phyloP scores from a whole-genome alignment of 2,329 filamentous ascomycete species.

The Aspergillus sojae region DNA sequence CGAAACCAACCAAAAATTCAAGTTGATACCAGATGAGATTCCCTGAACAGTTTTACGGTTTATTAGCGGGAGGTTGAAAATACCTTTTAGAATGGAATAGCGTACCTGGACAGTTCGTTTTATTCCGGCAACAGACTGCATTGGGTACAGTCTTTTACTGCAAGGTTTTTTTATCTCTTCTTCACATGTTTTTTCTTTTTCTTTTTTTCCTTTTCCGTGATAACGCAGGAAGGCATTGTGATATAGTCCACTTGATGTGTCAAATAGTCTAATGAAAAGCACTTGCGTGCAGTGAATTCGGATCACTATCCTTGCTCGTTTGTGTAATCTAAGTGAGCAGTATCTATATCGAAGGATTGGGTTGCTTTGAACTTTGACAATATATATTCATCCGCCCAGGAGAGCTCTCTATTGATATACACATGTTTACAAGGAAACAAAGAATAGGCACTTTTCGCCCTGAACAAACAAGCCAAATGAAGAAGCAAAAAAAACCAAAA shows the following conservation, averaged over 20 bases:
- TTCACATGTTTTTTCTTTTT: constrained; percentile 3
- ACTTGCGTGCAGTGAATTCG: constrained; percentile 10
- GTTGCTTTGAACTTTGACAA: neutral
- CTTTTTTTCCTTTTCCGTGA: constrained; percentile 23
- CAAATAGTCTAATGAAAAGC: constrained; percentile 16
- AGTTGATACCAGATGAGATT: constrained; percentile 14
- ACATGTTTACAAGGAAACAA: neutral
- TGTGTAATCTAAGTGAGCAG: neutral
- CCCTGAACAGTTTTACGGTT: constrained; percentile 8
- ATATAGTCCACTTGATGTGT: constrained; percentile 13
- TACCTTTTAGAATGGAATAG: constrained; percentile 20
- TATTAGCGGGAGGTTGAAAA: constrained; percentile 7
- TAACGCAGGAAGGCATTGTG: constrained; percentile 19
- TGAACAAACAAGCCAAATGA: neutral
- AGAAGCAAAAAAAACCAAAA: neutral
- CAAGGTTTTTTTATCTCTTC: constrained; percentile 2
- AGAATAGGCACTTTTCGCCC: neutral
- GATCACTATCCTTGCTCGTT: neutral
- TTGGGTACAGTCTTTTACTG: constrained; percentile 29
- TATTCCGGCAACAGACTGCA: constrained; percentile 16
- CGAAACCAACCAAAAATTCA: constrained; percentile 13
- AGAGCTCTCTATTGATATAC: neutral
- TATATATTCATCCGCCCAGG: neutral
- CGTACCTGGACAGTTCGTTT: neutral
- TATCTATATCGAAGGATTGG: neutral